phyloP scores from a whole-genome alignment of 257 asterid genomes.

The Plantago major region DNA sequence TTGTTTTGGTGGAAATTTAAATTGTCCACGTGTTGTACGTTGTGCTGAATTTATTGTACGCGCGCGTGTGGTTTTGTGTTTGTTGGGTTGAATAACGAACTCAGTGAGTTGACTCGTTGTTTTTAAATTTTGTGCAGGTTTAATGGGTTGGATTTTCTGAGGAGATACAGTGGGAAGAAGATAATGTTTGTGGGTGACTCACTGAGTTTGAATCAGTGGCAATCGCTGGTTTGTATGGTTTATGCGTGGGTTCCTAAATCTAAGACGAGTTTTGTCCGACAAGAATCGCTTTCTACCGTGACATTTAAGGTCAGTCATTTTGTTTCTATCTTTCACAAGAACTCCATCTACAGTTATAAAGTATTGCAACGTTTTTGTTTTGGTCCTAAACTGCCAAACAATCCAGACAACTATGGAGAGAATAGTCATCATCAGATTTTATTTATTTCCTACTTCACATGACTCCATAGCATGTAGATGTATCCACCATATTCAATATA shows the following conservation, averaged over 20 bases:
- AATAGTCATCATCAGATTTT: no score
- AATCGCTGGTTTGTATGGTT: constrained; percentile 63
- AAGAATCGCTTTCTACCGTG: constrained; percentile 42
- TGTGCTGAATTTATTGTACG: no score
- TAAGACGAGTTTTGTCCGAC: constrained; percentile 27
- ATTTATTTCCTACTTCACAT: no score
- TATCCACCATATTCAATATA: no score
- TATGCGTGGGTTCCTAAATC: constrained; percentile 54
- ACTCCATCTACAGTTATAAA: not conserved
- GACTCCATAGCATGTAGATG: no score
- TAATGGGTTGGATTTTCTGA: constrained; percentile 58
- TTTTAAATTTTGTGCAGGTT: constrained; percentile 30
- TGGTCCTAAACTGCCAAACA: no score
- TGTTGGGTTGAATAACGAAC: no score
- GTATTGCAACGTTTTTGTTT: no score
- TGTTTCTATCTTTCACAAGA: not conserved
- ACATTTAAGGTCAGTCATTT: constrained; percentile 49
- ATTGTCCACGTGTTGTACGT: not conserved
- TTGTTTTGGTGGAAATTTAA: not conserved
- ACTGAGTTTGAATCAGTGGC: constrained; percentile 79
- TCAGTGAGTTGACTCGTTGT: not conserved
- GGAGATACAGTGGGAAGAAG: constrained; percentile 67
- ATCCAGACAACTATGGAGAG: no score
- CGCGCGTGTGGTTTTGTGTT: no score
- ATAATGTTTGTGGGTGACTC: constrained; percentile 85